phyloP scores from a whole-genome alignment of 1,284 basidiomycete species.

The Somion occarium region DNA sequence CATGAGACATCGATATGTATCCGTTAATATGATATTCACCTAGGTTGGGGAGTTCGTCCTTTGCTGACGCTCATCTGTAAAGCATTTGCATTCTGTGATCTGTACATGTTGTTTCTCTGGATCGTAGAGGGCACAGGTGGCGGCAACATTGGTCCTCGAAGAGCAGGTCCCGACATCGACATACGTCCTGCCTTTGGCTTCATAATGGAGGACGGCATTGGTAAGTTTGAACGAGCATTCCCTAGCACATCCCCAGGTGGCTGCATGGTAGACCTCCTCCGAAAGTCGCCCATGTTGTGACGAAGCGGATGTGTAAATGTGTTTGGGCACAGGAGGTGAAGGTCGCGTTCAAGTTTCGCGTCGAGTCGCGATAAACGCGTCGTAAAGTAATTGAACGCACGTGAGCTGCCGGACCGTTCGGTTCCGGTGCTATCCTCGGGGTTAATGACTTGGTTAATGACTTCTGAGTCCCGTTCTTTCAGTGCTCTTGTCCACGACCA shows the following conservation, averaged over 20 bases:
- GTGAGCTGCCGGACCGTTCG: not conserved
- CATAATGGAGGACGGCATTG: slow-evolving; percentile 59
- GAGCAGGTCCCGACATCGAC: slow-evolving; percentile 65
- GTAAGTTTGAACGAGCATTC: slow-evolving; percentile 39
- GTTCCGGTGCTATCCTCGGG: too few relatives aligned
- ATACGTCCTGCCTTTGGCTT: slow-evolving; percentile 56
- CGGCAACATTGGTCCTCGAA: slow-evolving; percentile 51
- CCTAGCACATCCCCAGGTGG: slow-evolving; percentile 45
- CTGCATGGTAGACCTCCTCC: slow-evolving; percentile 56
- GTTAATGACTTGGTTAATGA: too few relatives aligned
- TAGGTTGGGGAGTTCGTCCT: slow-evolving; percentile 71
- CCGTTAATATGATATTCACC: slow-evolving; percentile 37
- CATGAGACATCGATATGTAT: not conserved
- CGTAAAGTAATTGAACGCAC: not conserved
- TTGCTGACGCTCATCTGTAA: slow-evolving; percentile 68
- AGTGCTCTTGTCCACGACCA: too few relatives aligned
- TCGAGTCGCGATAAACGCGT: slow-evolving; percentile 1
- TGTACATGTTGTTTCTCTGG: slow-evolving; percentile 60
- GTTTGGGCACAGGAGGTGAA: not conserved
- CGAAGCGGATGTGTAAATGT: slow-evolving; percentile 9
- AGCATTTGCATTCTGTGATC: slow-evolving; percentile 62
- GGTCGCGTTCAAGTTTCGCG: not conserved
- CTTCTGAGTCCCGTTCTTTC: too few relatives aligned
- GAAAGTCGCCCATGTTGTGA: slow-evolving; percentile 40
- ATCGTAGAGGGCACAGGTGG: slow-evolving; percentile 38